Evolutionary conservation across 2,329 filamentous ascomycete species (phyloP).

Genomic region (Paraphaeosphaeria minitans): DNA sequence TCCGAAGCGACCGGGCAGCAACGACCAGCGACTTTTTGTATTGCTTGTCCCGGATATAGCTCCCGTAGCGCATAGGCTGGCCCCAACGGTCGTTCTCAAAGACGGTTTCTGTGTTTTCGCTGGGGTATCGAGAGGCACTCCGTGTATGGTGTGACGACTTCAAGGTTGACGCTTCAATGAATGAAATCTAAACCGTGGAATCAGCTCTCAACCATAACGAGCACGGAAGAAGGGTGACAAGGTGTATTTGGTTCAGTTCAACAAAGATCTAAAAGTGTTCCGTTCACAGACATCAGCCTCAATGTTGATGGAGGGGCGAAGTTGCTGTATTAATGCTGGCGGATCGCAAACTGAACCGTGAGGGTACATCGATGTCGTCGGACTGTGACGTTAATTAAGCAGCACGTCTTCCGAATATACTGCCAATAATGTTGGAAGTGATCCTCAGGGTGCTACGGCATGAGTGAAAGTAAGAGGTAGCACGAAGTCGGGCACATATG

Average conservation of each 20-base stretch:
- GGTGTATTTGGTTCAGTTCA: constrained; percentile 29
- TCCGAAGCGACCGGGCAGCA: constrained; percentile 16
- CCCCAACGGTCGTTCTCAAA: not conserved
- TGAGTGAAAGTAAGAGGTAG: constrained; percentile 32
- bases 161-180: constrained; percentile 20
- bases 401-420: constrained; percentile 31
- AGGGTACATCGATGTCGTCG: constrained; percentile 24
- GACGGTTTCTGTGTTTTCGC: not conserved
- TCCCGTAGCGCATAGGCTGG: not conserved
- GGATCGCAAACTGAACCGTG: constrained; percentile 34
- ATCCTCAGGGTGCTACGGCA: constrained; percentile 40
- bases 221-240: constrained; percentile 20
- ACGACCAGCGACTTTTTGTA: constrained; percentile 10
- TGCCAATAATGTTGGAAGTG: constrained; percentile 36
- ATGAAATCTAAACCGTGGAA: constrained; percentile 17
- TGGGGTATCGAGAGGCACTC: not conserved
- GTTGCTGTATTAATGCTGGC: constrained; percentile 30
- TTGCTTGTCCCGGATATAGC: not conserved
- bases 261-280: constrained; percentile 17
- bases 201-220: constrained; percentile 18
- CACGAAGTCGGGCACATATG: constrained; percentile 36
- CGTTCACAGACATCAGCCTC: constrained; percentile 24
- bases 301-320: constrained; percentile 27
- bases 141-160: constrained; percentile 1
- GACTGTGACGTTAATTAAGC: constrained; percentile 28